Evolutionary conservation across 1,284 basidiomycete species (phyloP), one percentile per base, ranked within the genome.

Genomic region (Melampsora abietis-canadensis): DNA sequence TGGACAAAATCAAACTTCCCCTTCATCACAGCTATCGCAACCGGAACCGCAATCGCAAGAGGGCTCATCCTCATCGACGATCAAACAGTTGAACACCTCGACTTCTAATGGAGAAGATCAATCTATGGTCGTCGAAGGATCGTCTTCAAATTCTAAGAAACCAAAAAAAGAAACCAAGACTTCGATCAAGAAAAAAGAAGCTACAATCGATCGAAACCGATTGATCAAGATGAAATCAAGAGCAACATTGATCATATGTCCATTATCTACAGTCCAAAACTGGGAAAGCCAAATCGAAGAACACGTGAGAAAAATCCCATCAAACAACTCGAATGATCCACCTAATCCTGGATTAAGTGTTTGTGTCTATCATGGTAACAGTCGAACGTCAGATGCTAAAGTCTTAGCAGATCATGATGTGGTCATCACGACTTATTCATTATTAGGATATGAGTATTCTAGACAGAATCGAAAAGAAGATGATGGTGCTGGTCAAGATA

Each of bases 281-380:
- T 99, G 96, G 96, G 95, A 98, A 83, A 92, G 96, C 77, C 96
- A 99, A 82, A 91, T 98, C 81, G 87, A 89, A 76, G 94, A 98
- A 81, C 96, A 99, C 82, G 82, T 78, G 93, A 51, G 69, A n/a
- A 21, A 66, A 48, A 72, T 67, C 57, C 67, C 74, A 47, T 61
- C 47, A 61, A 34, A 54, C 30, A 61, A 24, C 15, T 62, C 67
- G 17, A 70, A 54, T 21, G 60, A 46, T 44, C 21, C 15, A 17
- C 17, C 37, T 5, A 59, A 61, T 30, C n/a, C 46, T 24, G 57
- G 68, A 47, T 83, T 95, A 4, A 87, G 88, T 31, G 89, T 98
- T 44, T 98, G 98, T 83, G 88, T 98, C 76, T 98, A 98, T 81
- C 96, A 99, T 80, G 96, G 96, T 15, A 90, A 92, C 78, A 85